Conservation (phyloP, 148 eudicot genomes). For the Diospyros kaki region DNA sequence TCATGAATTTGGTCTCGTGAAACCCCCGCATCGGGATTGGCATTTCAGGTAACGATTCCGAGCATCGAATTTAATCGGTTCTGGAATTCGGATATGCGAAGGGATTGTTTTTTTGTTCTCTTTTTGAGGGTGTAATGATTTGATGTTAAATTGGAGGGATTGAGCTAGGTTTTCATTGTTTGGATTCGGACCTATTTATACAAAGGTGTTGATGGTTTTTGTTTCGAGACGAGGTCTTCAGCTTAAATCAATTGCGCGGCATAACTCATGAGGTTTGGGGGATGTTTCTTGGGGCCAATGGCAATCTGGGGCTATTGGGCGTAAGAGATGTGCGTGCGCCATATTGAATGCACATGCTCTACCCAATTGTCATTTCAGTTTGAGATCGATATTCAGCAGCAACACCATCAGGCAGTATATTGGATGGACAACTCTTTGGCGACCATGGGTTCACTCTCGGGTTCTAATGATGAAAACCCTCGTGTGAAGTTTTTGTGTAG, state of each 20-base stretch:
- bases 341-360: slow-evolving; percentile 20
- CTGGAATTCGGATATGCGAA: slow-evolving; percentile 1
- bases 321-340: slow-evolving; percentile 24
- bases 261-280: neutral
- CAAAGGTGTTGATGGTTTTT: neutral
- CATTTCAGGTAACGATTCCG: slow-evolving; percentile 8
- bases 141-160: neutral
- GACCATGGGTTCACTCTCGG: slow-evolving; percentile 26
- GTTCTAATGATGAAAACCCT: slow-evolving; percentile 46
- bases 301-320: neutral
- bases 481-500: slow-evolving; percentile 87
- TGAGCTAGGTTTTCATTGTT: neutral
- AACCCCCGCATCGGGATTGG: neutral
- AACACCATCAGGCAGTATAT: slow-evolving; percentile 21
- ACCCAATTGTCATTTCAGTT: slow-evolving; percentile 18
- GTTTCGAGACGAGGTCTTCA: neutral
- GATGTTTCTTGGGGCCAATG: slow-evolving; percentile 3
- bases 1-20: neutral
- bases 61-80: neutral
- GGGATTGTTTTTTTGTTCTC: neutral
- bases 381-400: slow-evolving; percentile 21
- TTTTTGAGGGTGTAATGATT: neutral
- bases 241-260: neutral
- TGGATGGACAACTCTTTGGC: slow-evolving; percentile 47
- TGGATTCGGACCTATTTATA: neutral